A percentile compares a stretch with the other conserved stretches of the same genome.
Conservation (phyloP, 2,329 filamentous ascomycete species). For the Fusarium pilosicola region DNA sequence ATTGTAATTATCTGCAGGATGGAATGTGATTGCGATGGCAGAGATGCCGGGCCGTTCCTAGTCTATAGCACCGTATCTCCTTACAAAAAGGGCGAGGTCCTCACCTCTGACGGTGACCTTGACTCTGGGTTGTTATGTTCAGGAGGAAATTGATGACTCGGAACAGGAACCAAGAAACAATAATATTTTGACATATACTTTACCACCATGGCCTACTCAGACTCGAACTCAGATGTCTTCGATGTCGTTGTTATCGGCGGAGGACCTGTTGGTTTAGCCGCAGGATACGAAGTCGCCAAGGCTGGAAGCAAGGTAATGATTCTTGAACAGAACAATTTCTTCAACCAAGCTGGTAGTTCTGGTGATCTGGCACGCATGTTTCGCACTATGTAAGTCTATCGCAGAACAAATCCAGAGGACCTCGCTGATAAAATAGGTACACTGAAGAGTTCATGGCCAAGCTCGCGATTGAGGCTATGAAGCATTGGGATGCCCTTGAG, state of each 20-base stretch:
- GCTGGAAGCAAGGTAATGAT: slow-evolving; percentile 16
- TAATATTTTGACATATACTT: no score
- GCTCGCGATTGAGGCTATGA: slow-evolving; percentile 18
- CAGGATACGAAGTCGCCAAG: slow-evolving; percentile 31
- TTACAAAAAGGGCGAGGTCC: background rate
- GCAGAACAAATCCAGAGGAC: accelerated
- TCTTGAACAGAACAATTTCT: slow-evolving; percentile 28
- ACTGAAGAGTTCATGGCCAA: slow-evolving; percentile 30
- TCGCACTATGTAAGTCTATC: slow-evolving; percentile 9
- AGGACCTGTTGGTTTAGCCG: slow-evolving; percentile 20
- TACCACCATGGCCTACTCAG: accelerated
- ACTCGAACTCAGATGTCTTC: background rate
- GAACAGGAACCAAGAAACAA: no score
- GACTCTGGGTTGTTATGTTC: background rate
- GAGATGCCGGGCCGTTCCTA: background rate
- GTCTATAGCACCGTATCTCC: no score
- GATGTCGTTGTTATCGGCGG: slow-evolving; percentile 23
- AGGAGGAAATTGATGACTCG: no score
- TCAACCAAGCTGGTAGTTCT: slow-evolving; percentile 23
- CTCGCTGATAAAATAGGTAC: background rate
- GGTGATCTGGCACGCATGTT: slow-evolving; percentile 28
- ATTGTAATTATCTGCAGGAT: background rate
- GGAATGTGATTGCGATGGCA: background rate
- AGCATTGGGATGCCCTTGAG: slow-evolving; percentile 21
- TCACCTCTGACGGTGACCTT: accelerated